These are phyloP conservation scores for Gardenia jasminoides DNA, from an alignment of 257 asterid species.

Conservation along the genomic window DNA sequence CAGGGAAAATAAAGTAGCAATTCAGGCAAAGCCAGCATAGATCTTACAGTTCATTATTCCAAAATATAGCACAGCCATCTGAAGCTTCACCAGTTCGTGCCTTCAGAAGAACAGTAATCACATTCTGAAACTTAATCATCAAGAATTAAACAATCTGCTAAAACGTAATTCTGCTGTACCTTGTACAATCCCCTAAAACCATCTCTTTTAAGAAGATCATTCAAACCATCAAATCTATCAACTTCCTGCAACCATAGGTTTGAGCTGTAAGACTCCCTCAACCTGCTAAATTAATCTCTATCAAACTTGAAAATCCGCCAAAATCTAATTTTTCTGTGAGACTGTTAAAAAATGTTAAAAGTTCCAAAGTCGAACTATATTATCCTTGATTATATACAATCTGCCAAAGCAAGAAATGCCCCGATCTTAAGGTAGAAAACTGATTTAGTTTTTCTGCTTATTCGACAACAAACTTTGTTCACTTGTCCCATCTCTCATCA, in stretches of 20 bases:
- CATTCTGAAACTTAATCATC: constrained; percentile 24
- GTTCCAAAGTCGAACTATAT: too few species aligned
- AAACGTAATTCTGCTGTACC: constrained; percentile 38
- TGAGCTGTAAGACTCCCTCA: not conserved
- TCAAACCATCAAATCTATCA: constrained; percentile 67
- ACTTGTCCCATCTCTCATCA: not conserved
- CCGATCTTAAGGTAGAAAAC: too few species aligned
- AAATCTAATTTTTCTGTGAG: not conserved
- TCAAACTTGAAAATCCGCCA: not conserved
- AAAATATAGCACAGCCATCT: constrained; percentile 89
- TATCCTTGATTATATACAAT: not conserved
- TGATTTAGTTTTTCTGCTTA: not conserved
- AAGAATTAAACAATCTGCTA: constrained; percentile 12
- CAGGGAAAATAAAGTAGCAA: not conserved
- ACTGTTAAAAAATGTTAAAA: not conserved
- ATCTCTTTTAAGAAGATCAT: constrained; percentile 49
- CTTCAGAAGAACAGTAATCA: constrained; percentile 35
- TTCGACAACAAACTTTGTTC: not conserved
- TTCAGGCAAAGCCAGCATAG: constrained; percentile 19
- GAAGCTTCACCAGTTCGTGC: constrained; percentile 72
- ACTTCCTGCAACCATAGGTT: constrained; percentile 63
- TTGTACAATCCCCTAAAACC: constrained; percentile 76
- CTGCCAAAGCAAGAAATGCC: not conserved
- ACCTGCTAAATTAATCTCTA: not conserved
- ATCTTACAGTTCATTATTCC: constrained; percentile 67